These are phyloP conservation scores for Porodaedalea pini DNA, from an alignment of 1,284 basidiomycete species.

Conservation along the genomic window DNA sequence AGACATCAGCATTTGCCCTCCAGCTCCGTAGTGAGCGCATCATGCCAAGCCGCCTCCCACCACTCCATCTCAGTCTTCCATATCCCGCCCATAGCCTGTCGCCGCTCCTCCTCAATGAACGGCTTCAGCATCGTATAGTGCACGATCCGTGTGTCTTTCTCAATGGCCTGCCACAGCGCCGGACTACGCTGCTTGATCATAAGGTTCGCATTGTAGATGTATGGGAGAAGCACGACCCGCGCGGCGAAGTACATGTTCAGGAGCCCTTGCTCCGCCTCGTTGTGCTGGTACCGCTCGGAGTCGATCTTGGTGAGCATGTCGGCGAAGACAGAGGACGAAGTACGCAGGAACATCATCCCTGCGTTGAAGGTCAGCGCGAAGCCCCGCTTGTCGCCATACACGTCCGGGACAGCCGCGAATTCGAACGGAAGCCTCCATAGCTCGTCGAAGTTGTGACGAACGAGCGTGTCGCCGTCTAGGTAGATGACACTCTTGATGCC, in stretches of 20 bases:
- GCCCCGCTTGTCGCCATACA: slow-evolving; percentile 33
- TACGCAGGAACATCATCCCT: slow-evolving; percentile 39
- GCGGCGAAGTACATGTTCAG: slow-evolving; percentile 42
- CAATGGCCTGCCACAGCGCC: slow-evolving; percentile 34
- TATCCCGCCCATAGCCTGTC: background rate
- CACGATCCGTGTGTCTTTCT: slow-evolving; percentile 35
- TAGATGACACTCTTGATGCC: slow-evolving; percentile 36
- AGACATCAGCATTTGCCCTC: background rate
- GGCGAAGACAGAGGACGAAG: slow-evolving; percentile 32
- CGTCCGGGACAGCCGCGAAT: slow-evolving; percentile 43
- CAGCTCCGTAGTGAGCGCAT: background rate
- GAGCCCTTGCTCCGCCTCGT: slow-evolving; percentile 44
- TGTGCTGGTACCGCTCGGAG: slow-evolving; percentile 33
- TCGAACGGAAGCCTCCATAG: slow-evolving; percentile 41
- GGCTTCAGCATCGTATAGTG: slow-evolving; percentile 44
- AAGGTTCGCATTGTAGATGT: slow-evolving; percentile 44
- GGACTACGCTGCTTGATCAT: slow-evolving; percentile 38
- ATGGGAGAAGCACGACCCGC: slow-evolving; percentile 37
- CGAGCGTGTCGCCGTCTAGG: slow-evolving; percentile 43
- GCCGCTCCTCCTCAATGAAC: slow-evolving; percentile 25
- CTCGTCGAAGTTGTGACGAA: slow-evolving; percentile 42
- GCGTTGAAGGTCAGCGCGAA: slow-evolving; percentile 42
- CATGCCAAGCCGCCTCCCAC: slow-evolving; percentile 14
- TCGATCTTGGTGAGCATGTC: slow-evolving; percentile 37
- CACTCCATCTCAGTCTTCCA: slow-evolving; percentile 15